These are phyloP conservation scores for Eurotiales sp. DNA, from an alignment of 2,329 filamentous ascomycete genomes.

Conservation along the genomic window DNA sequence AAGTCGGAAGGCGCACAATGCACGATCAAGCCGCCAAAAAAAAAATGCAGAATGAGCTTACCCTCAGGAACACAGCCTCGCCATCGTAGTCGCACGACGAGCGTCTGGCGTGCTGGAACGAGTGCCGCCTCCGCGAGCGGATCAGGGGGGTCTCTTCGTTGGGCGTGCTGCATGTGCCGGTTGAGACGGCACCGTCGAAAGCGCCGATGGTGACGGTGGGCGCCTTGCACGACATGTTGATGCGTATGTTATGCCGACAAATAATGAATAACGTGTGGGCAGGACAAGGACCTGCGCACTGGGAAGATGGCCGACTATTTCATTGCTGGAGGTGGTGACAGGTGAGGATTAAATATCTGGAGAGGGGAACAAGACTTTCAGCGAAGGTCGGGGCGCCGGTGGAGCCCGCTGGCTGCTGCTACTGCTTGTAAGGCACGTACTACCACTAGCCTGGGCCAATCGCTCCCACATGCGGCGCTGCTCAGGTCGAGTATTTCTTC, in stretches of 20 bases:
- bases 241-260: neutral
- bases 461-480: too few species aligned
- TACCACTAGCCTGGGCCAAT: too few species aligned
- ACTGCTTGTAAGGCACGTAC: too few species aligned
- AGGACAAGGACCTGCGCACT: neutral
- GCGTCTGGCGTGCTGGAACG: conserved; percentile 41
- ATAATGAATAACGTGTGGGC: too few species aligned
- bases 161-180: conserved; percentile 25
- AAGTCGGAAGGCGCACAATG: too few species aligned
- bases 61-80: conserved; percentile 43
- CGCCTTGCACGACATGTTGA: conserved; percentile 36
- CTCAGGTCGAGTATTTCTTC: too few species aligned
- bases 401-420: neutral
- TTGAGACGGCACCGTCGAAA: conserved; percentile 25
- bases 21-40: too few species aligned
- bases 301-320: neutral
- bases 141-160: conserved; percentile 32
- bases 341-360: neutral
- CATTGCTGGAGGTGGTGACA: too few species aligned
- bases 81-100: conserved; percentile 44
- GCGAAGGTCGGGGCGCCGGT: neutral
- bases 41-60: conserved; percentile 24
- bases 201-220: conserved; percentile 39
- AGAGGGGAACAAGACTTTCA: conserved; percentile 3
- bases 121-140: conserved; percentile 41